Base-by-base conservation (phyloP, 768 basidiomycete genomes). In the Amanita muscaria region DNA sequence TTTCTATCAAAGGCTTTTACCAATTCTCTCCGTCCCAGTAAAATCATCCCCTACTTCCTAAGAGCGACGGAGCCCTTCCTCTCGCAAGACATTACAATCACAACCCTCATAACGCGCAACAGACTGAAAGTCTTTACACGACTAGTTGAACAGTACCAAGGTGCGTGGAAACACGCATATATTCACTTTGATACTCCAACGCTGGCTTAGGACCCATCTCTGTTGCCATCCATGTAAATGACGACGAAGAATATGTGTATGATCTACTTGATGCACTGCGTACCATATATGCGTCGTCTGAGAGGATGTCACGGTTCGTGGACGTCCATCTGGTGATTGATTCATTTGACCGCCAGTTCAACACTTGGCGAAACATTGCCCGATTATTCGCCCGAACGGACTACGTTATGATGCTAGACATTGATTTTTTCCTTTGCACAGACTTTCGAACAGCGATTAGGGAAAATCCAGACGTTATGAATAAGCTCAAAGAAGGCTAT, bases 361-460 rank as follows among this genome's bases (percentile, higher is more conserved):
- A 93, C 61, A 79, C 85, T 18, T 92, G 88, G 86, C 74, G 90
- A 25, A 92, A 92, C 59, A 75, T 80, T 33, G 90, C 89, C 3
- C 78, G 90, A 32, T 67, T 88, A 40, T 88, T 89, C 54, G 82
- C 88, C 3, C 75, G 87, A 11, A 90, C 90, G 6, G 76, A 84
- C 51, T 88, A 77, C 52, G 76, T 91, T 46, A 85, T 92, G 80
- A 85, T 91, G 81, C 78, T 92, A 41, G 91, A 93, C 58, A 82
- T 92, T 49, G 89, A 92, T 59, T 91, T 93, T 59, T 81, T 75
- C 24, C 62, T 86, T 9, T 89, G 88, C 59, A 90, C 90, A 37
- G 79, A 88, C 64, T 87, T 89, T 60, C 73, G 83, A 46, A 57
- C 63, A 22, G 68, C 74, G 7, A 64, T 88, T 49, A 72, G 69